Base-by-base conservation (phyloP, 2,329 filamentous ascomycete genomes). In the Phialophora chinensis region DNA sequence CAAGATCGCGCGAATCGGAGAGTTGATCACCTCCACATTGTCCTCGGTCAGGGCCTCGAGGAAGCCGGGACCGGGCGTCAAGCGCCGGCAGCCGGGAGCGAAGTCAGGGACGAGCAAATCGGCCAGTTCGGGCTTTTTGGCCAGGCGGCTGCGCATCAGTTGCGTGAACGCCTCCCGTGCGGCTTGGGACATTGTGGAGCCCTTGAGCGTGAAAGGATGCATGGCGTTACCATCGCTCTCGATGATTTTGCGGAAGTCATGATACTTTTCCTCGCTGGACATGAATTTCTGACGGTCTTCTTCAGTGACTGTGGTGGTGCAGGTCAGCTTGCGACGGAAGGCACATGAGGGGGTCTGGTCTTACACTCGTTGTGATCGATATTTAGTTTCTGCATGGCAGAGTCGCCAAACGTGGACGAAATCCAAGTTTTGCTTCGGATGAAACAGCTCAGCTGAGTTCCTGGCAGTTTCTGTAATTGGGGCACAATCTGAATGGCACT, bases 381-480 rank as follows among this genome's bases (percentile, higher is more conserved):
- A 3, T 57, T 35, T 33, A 69, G 57, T 60, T 47, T 53, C 54
- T 56, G 52, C 67, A 62, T 69, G 23, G 52, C 62, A 60, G 54
- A 35, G 4, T 66, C 65, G 14, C 60, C 67, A 42, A 69, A 59
- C 71, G 73, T 3, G 59, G 60, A 2, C 17, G 74, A 67, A 2
- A 77, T 64, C 73, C 74, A 77, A 3, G 73, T 76, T 7, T 72
- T 65, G 17, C 63, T 69, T 3, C 75, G 74, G 23, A 76, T 71
- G 55, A 72, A 77, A 20, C 44, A 58, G 12, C 17, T 54, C 54
- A 63, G 17, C 6, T 60, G 44, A 31, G 31, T 38, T 2, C 60
- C 58, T 23, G 75, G 78, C 10, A 77, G 69, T 8, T 77, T 75
- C 58, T 80, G 78, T 53, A 80, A 75, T 0, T 75, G 75, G 0